Base-by-base conservation (phyloP, 177 flowering plant species). In the Telopea speciosissima region DNA sequence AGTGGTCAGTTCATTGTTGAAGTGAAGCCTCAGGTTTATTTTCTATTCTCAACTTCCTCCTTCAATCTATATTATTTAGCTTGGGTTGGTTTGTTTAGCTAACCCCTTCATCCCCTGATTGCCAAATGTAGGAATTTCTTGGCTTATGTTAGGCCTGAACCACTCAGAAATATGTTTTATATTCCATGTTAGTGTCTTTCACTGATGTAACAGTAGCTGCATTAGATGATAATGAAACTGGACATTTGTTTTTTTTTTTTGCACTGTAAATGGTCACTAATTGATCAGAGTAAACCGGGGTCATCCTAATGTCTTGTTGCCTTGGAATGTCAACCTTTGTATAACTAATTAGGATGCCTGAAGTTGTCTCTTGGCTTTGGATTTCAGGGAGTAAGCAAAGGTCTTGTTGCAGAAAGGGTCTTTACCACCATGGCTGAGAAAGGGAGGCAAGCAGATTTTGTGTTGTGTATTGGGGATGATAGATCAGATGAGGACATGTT, bases 401-500 rank as follows among this genome's bases (percentile, higher is more conserved):
- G 78, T 22, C 68, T 72, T 23, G 78, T 76, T 68, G 78, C 78
- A 21, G 78, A 76, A 42, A 76, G 65, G 75, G 56, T 76, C 21
- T 72, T 76, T 63, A 64, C 75, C 42, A 42, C 68, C 42, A 76
- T 76, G 78, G 68, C 72, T 25, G 72, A 68, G 25, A 68, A 64
- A 16, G 72, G 59, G 54, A 72, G 61, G 25, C 59, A 24, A 31
- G 75, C 75, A 22, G 78, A 76, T 59, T 76, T 76, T 58, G 75
- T 76, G 16, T 19, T 76, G 25, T 76, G 78, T 65, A 76, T 76
- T 31, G 75, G 78, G 17, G 78, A 76, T 63, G 78, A 76, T 58
- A 68, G 78, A 58, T 76, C 78, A 24, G 78, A 76, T 24, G 78
- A 76, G 68, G 78, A 76, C 56, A 76, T 76, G 78, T 76, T 76